Conservation (phyloP, 2,329 filamentous ascomycete genomes). For the Verticillium alfalfae region DNA sequence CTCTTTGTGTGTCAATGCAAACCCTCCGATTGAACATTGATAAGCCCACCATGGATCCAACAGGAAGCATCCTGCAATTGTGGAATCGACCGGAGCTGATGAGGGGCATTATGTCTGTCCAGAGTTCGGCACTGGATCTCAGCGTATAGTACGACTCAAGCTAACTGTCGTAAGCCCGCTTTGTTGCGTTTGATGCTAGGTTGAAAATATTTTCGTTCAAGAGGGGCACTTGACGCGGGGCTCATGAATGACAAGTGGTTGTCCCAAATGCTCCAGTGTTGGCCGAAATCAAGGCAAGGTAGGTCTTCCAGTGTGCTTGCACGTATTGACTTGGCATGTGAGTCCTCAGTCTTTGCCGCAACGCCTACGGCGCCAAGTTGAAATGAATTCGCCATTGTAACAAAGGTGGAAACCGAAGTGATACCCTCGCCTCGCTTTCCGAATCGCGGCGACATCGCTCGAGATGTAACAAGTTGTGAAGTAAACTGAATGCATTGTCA, state of each 20-base stretch:
- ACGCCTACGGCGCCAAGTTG: background rate
- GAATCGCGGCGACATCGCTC: too few species aligned
- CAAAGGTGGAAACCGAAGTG: too few species aligned
- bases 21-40: too few species aligned
- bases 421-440: too few species aligned
- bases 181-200: background rate
- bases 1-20: background rate
- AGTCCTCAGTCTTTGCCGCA: background rate
- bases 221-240: background rate
- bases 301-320: background rate
- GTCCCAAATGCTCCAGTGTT: background rate
- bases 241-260: background rate
- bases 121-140: background rate
- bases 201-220: background rate
- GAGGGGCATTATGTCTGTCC: background rate
- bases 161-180: background rate
- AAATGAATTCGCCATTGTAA: too few species aligned
- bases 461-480: too few species aligned
- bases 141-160: background rate
- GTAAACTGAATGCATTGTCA: background rate
- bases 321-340: background rate
- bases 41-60: too few species aligned
- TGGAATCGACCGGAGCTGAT: background rate
- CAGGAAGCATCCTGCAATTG: background rate
- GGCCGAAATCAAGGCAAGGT: too few species aligned